Evolutionary conservation across 345 rosid species (phyloP).

Genomic region (Linum tenue): DNA sequence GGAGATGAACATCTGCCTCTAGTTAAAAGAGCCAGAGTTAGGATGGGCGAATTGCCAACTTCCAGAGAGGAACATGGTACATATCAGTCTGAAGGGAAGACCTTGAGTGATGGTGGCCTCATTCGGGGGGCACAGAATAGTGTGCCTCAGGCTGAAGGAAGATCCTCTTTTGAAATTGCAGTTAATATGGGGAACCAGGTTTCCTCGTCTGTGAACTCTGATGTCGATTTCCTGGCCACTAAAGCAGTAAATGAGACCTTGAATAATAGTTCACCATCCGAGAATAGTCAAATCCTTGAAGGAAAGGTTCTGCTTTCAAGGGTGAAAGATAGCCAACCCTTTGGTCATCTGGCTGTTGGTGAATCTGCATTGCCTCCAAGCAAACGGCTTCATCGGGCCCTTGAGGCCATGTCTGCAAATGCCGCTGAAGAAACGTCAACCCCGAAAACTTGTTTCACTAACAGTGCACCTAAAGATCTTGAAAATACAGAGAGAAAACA

Average conservation of each 20-base stretch:
- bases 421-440: constrained; percentile 43
- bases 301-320: constrained; percentile 27
- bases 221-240: constrained; percentile 20
- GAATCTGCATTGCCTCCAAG: constrained; percentile 79
- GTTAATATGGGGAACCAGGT: constrained; percentile 17
- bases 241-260: constrained; percentile 21
- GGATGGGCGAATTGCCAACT: constrained; percentile 57
- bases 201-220: constrained; percentile 23
- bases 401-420: constrained; percentile 68
- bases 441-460: constrained; percentile 19
- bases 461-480: constrained; percentile 14
- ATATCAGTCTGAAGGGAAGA: constrained; percentile 34
- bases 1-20: constrained; percentile 92
- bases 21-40: constrained; percentile 86
- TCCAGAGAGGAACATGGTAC: constrained; percentile 25
- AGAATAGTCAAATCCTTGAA: constrained; percentile 25
- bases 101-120: constrained; percentile 21
- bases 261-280: constrained; percentile 28
- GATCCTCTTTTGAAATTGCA: constrained; percentile 5
- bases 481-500: constrained; percentile 23
- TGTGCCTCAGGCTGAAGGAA: constrained; percentile 13
- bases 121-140: constrained; percentile 11
- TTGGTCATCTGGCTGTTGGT: constrained; percentile 39
- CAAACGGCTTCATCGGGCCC: constrained; percentile 69
- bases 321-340: constrained; percentile 29